Evolutionary conservation across 1,284 basidiomycete species (phyloP).

Genomic region (Melampsora occidentalis): DNA sequence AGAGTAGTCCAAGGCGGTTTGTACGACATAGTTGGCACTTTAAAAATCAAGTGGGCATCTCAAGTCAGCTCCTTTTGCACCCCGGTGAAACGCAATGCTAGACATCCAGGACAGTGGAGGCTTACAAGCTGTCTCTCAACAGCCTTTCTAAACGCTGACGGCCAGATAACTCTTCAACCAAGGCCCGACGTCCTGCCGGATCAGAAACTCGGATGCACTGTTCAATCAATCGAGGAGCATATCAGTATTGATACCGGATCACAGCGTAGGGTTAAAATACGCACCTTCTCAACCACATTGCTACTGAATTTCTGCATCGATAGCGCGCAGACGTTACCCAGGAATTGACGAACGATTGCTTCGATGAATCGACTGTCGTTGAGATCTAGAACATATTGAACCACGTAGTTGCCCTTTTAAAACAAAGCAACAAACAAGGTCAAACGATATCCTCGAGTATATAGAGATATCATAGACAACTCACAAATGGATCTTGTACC

Average conservation of each 20-base stretch:
- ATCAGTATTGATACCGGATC: background rate
- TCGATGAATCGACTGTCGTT: conserved; percentile 98
- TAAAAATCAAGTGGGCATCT: background rate
- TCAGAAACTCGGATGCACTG: conserved; percentile 97
- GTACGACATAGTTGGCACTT: conserved; percentile 46
- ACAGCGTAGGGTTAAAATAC: conserved; percentile 43
- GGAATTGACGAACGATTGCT: conserved; percentile 93
- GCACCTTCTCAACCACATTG: conserved; percentile 85
- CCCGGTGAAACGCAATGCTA: no score
- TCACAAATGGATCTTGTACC: conserved; percentile 78
- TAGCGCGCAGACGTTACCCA: conserved; percentile 93
- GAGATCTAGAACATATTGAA: conserved; percentile 95
- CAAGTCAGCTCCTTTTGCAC: conserved; percentile 27
- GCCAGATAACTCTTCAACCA: conserved; percentile 94
- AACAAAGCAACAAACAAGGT: background rate
- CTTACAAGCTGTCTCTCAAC: conserved; percentile 75
- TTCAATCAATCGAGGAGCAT: conserved; percentile 47
- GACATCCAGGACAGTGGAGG: background rate
- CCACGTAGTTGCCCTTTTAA: conserved; percentile 57
- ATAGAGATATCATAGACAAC: conserved; percentile 84
- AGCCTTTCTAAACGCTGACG: conserved; percentile 92
- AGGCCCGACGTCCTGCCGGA: conserved; percentile 83
- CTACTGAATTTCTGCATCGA: conserved; percentile 99
- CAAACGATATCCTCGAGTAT: no score
- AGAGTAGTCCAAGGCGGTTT: conserved; percentile 94